Evolutionary conservation across 2,329 filamentous ascomycete genomes (phyloP).

Genomic region (Neonectria faginata): DNA sequence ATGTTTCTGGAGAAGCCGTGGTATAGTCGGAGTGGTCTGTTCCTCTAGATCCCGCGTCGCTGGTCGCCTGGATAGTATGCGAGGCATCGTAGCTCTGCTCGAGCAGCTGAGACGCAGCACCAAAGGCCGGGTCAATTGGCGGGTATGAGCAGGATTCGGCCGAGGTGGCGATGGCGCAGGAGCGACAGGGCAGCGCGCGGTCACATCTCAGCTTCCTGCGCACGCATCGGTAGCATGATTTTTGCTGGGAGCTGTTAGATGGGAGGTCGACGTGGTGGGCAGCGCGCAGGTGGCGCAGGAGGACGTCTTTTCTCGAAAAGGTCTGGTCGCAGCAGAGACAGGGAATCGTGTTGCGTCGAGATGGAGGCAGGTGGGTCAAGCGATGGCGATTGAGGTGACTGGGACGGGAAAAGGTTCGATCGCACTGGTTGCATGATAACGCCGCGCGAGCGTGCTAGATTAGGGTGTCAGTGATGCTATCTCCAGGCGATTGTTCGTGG

Average conservation of each 20-base stretch:
- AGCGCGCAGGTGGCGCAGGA: constrained; percentile 45
- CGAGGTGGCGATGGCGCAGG: constrained; percentile 32
- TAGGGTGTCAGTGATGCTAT: background rate
- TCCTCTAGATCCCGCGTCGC: background rate
- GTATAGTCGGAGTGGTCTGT: background rate
- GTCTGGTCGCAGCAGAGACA: constrained; percentile 41
- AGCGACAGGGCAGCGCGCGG: constrained; percentile 39
- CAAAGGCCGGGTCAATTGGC: constrained; percentile 4
- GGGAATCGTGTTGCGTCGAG: constrained; percentile 34
- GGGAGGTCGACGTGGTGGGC: constrained; percentile 39
- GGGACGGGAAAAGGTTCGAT: constrained; percentile 40
- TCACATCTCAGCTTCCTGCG: constrained; percentile 45
- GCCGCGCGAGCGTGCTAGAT: constrained; percentile 7
- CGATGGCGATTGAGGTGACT: constrained; percentile 46
- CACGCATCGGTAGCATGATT: constrained; percentile 47
- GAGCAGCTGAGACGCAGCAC: background rate
- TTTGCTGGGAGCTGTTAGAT: constrained; percentile 35
- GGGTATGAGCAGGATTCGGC: constrained; percentile 30
- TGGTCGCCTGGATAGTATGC: background rate
- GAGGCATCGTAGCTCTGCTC: background rate
- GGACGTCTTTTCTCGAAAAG: constrained; percentile 43
- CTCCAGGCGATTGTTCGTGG: background rate
- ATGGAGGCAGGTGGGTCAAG: constrained; percentile 42
- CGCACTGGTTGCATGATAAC: constrained; percentile 40
- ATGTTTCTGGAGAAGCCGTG: constrained; percentile 6